Evolutionary conservation across 1,284 basidiomycete species (phyloP).

Genomic region (Trametes polyzona): DNA sequence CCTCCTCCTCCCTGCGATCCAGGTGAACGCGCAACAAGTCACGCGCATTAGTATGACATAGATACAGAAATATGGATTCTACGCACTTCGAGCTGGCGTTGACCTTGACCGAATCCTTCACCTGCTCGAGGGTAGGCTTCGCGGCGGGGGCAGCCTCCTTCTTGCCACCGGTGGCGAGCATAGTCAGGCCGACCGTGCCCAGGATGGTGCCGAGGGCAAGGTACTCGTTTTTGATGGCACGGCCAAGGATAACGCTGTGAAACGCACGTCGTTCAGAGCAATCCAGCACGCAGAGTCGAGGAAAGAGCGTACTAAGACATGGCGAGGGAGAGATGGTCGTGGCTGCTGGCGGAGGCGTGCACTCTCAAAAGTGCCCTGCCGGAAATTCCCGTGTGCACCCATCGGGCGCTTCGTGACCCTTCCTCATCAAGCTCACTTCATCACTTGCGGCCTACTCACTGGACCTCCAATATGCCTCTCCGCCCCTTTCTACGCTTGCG

Average conservation of each 20-base stretch:
- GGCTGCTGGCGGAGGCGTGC: conserved; percentile 23
- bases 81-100: conserved; percentile 69
- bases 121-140: conserved; percentile 52
- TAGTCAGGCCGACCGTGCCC: conserved; percentile 53
- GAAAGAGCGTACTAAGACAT: conserved; percentile 47
- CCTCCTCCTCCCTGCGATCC: conserved; percentile 62
- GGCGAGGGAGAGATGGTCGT: conserved; percentile 28
- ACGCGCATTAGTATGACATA: conserved; percentile 2
- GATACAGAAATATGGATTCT: conserved; percentile 8
- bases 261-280: neutral
- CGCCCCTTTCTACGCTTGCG: neutral
- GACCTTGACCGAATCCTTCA: conserved; percentile 63
- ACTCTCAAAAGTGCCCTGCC: conserved; percentile 17
- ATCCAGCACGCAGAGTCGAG: neutral
- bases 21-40: neutral
- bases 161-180: conserved; percentile 54
- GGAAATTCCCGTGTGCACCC: conserved; percentile 17
- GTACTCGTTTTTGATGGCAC: conserved; percentile 77
- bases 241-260: conserved; percentile 69
- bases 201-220: conserved; percentile 69
- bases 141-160: conserved; percentile 43
- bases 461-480: neutral
- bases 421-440: neutral
- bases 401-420: neutral
- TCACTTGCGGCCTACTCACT: neutral